These are phyloP conservation scores for Skeletonema marinoi DNA, from an alignment of 108 stramenopile genomes.

Conservation along the genomic window DNA sequence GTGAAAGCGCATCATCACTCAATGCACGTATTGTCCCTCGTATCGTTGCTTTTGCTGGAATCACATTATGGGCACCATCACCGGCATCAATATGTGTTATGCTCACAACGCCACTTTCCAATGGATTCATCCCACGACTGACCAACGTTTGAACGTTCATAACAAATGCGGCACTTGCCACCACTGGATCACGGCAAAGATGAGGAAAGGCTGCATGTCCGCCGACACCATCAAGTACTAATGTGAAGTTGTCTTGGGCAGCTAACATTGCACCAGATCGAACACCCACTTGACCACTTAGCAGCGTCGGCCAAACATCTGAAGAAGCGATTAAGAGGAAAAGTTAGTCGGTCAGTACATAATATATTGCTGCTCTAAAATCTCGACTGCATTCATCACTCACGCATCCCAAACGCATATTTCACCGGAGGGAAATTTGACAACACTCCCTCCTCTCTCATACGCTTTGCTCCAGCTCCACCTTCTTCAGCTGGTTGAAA, in stretches of 20 bases:
- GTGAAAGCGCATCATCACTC: conserved; percentile 65
- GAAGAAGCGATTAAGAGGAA: not conserved
- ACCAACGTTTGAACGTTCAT: conserved; percentile 88
- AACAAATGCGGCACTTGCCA: conserved; percentile 77
- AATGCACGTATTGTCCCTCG: conserved; percentile 89
- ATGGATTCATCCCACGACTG: conserved; percentile 65
- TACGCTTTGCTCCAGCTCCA: conserved; percentile 85
- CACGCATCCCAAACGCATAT: conserved; percentile 86
- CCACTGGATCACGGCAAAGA: conserved; percentile 84
- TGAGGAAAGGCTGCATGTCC: conserved; percentile 96
- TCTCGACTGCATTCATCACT: conserved; percentile 61
- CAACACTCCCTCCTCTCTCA: conserved; percentile 90
- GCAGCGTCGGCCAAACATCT: conserved; percentile 55
- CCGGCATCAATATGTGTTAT: conserved; percentile 75
- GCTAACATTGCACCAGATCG: conserved; percentile 85
- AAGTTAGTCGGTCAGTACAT: not conserved
- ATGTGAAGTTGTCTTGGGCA: conserved; percentile 81
- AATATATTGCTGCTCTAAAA: too few relatives aligned
- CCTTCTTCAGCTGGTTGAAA: conserved; percentile 96
- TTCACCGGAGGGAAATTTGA: conserved; percentile 55
- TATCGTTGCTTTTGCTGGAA: conserved; percentile 64
- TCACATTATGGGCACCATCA: conserved; percentile 79
- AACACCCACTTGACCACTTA: conserved; percentile 71
- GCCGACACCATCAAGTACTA: conserved; percentile 83
- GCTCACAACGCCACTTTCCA: conserved; percentile 78